These are phyloP conservation scores for Diatrype stigma DNA, from an alignment of 2,329 filamentous ascomycete species.

Conservation along the genomic window DNA sequence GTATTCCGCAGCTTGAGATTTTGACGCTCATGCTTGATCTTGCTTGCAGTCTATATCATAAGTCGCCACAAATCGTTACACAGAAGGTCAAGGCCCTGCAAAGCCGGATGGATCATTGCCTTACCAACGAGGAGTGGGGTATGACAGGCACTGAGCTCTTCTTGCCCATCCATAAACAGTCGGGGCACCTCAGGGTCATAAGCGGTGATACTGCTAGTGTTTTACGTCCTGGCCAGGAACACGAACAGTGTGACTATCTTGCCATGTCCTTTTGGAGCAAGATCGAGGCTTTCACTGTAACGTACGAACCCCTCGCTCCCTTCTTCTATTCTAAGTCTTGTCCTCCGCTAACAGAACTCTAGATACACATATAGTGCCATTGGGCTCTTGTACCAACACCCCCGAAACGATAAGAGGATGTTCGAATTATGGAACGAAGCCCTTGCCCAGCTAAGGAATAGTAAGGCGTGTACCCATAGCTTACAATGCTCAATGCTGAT, in stretches of 20 bases:
- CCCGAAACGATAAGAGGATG: constrained; percentile 32
- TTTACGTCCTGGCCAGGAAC: constrained; percentile 42
- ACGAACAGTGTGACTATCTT: constrained; percentile 48
- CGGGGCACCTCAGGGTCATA: constrained; percentile 44
- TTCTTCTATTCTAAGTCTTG: no score
- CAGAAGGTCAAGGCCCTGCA: constrained; percentile 62
- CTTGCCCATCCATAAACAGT: constrained; percentile 52
- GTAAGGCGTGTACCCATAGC: constrained; percentile 21
- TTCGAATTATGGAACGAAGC: constrained; percentile 38
- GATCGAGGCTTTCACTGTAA: constrained; percentile 51
- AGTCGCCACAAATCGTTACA: constrained; percentile 50
- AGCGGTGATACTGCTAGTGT: constrained; percentile 55
- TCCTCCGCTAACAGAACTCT: not conserved
- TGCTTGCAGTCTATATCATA: constrained; percentile 62
- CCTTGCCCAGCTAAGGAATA: constrained; percentile 27
- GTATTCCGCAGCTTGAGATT: constrained; percentile 62
- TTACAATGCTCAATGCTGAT: constrained; percentile 8
- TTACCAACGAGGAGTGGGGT: constrained; percentile 41
- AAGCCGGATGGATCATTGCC: constrained; percentile 54
- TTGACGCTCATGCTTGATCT: constrained; percentile 67
- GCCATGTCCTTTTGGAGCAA: constrained; percentile 59
- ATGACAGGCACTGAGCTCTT: constrained; percentile 44
- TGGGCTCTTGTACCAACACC: constrained; percentile 34
- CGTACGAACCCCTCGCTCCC: constrained; percentile 36
- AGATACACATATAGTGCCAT: constrained; percentile 55